Conservation (phyloP, 2,329 filamentous ascomycete genomes). For the Alternaria hordeiaustralica region DNA sequence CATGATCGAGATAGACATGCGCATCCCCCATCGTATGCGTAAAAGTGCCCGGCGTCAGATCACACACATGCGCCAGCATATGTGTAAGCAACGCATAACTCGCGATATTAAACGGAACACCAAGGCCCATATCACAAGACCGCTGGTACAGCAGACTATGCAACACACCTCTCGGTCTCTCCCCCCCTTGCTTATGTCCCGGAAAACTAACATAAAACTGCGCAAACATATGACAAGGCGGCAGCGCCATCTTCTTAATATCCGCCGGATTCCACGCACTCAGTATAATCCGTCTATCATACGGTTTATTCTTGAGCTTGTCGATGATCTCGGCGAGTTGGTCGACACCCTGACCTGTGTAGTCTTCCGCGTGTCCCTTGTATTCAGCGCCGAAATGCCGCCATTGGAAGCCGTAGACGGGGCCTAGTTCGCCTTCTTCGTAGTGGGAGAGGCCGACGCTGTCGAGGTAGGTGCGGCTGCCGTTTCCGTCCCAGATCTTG, state of each 20-base stretch:
- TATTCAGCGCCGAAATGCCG: slow-evolving; percentile 96
- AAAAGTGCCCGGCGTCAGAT: slow-evolving; percentile 82
- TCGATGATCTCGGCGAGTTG: slow-evolving; percentile 89
- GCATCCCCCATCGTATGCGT: slow-evolving; percentile 98
- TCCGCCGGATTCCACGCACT: slow-evolving; percentile 94
- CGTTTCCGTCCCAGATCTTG: slow-evolving; percentile 99
- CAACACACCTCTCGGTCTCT: slow-evolving; percentile 68
- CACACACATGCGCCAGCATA: slow-evolving; percentile 89
- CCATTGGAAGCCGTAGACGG: slow-evolving; percentile 99
- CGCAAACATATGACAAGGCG: slow-evolving; percentile 97
- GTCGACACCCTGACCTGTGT: slow-evolving; percentile 87
- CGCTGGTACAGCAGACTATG: slow-evolving; percentile 93
- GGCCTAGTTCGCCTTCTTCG: slow-evolving; percentile 86
- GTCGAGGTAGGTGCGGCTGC: slow-evolving; percentile 88
- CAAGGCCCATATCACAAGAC: slow-evolving; percentile 95
- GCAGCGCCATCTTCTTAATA: slow-evolving; percentile 84
- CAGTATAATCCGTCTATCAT: slow-evolving; percentile 88
- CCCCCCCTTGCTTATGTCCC: slow-evolving; percentile 30
- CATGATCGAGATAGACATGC: slow-evolving; percentile 94
- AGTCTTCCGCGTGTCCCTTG: slow-evolving; percentile 70
- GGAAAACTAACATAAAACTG: slow-evolving; percentile 92
- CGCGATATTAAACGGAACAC: slow-evolving; percentile 97
- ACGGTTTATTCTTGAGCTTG: slow-evolving; percentile 83
- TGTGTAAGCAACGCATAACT: slow-evolving; percentile 92
- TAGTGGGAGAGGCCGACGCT: slow-evolving; percentile 80